Percentiles rank a stretch among this genome's conserved stretches.
Conservation (phyloP, 495 filamentous ascomycete genomes). For the Tuber brumale region DNA sequence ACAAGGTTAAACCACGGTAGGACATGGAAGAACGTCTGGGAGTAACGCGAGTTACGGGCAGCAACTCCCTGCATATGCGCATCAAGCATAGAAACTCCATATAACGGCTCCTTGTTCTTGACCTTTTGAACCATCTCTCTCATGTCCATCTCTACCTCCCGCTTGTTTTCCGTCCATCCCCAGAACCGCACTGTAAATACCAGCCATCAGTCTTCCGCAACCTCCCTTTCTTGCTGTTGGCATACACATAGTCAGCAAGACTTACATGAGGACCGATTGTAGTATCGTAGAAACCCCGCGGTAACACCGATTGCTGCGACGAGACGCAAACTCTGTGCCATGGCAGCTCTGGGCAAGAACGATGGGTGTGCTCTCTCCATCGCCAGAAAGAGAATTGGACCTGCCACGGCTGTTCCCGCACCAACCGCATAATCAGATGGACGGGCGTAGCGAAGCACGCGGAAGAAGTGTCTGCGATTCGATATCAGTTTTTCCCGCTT, state of each 20-base stretch:
- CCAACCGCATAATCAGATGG: conserved; percentile 71
- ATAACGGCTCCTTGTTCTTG: conserved; percentile 84
- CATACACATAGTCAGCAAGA: not conserved
- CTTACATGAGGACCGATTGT: conserved; percentile 64
- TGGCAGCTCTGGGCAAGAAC: conserved; percentile 68
- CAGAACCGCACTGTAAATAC: conserved; percentile 70
- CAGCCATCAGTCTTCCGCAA: conserved; percentile 19
- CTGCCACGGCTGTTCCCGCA: conserved; percentile 56
- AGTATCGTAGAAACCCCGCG: conserved; percentile 73
- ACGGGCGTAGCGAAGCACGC: conserved; percentile 81
- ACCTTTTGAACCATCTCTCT: conserved; percentile 93
- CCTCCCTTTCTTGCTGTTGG: not conserved
- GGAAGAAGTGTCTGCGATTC: conserved; percentile 68
- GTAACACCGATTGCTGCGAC: conserved; percentile 60
- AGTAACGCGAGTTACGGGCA: conserved; percentile 83
- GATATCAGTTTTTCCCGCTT: conserved; percentile 27
- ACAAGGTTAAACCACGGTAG: conserved; percentile 97
- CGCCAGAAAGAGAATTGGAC: conserved; percentile 63
- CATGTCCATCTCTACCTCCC: conserved; percentile 95
- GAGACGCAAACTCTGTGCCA: conserved; percentile 75
- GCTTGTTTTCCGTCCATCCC: conserved; percentile 81
- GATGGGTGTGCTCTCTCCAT: conserved; percentile 82
- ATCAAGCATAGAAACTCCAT: conserved; percentile 68
- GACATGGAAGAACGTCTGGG: conserved; percentile 69
- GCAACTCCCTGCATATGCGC: conserved; percentile 92